Conservation (phyloP, 176 grass and related monocot species). For the Cenchrus americanus region DNA sequence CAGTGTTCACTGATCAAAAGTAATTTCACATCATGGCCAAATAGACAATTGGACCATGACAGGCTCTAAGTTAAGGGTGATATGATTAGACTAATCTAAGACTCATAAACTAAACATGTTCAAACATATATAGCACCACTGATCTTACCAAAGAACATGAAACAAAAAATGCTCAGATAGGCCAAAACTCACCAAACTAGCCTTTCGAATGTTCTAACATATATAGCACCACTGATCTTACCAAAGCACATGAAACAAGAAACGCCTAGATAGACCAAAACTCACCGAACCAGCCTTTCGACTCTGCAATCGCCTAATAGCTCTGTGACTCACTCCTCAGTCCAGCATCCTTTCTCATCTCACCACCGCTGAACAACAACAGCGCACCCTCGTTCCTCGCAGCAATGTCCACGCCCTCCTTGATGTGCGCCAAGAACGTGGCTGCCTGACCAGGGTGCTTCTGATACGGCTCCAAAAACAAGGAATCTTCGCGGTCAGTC, state of each 20-base stretch:
- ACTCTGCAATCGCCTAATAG: slow-evolving; percentile 89
- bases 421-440: slow-evolving; percentile 88
- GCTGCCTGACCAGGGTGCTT: slow-evolving; percentile 79
- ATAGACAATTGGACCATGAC: not conserved
- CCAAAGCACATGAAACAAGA: not conserved
- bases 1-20: slow-evolving; percentile 10
- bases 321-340: slow-evolving; percentile 93
- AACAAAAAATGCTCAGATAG: not conserved
- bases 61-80: not conserved
- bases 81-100: not conserved
- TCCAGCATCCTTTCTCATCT: slow-evolving; percentile 82
- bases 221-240: not conserved
- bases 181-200: slow-evolving; percentile 76
- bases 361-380: slow-evolving; percentile 88
- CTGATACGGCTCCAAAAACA: slow-evolving; percentile 90
- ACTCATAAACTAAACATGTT: not conserved
- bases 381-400: slow-evolving; percentile 63
- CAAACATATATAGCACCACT: not conserved
- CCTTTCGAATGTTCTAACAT: slow-evolving; percentile 34
- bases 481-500: slow-evolving; percentile 72
- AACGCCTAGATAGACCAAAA: slow-evolving; percentile 7
- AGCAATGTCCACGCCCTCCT: slow-evolving; percentile 67
- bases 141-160: not conserved
- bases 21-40: slow-evolving; percentile 4
- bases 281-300: slow-evolving; percentile 85